Evolutionary conservation across 495 filamentous ascomycete species (phyloP), one percentile per base, ranked within the genome.

Genomic region (Hyaloscypha hepaticicola): DNA sequence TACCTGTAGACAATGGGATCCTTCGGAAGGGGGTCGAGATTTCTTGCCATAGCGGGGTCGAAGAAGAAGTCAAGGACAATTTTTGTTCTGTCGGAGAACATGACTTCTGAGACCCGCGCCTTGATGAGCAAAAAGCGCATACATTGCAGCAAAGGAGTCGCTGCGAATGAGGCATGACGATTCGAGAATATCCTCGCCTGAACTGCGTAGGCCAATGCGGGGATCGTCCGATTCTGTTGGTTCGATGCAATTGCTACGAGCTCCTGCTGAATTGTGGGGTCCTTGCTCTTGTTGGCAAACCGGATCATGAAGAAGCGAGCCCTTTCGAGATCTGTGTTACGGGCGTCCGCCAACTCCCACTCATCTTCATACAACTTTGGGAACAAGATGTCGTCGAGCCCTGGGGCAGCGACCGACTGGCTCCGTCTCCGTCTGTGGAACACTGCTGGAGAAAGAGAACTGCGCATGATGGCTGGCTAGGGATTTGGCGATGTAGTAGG

Each of bases 101-200:
- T 67, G 38, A 52, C 57, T 26, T 72, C 69, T 45, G 72, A 68
- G 3, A 75, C 63, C 12, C 65, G 62, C 19, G 69, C 68, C 65
- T 75, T 76, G 71, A 77, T 68, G 8, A 76, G 68, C 55, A 77
- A 67, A 57, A 75, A 77, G 56, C 75, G 74, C 45, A 75, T 69
- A 25, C 72, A 69, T 64, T 77, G 75, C 24, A 76, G 64, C 27
- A 77, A 34, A 5, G 74, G 75, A 4, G 74, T 72, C 16, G 69
- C 61, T 34, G 55, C 48, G 41, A 77, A 77, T 1, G 71, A 65
- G 61, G 71, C 66, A 49, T 77, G 75, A 22, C 72, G 67, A 64
- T 72, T 66, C 8, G 67, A 67, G 50, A 71, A 77, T 24, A 77
- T 65, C 25, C 66, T 51, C 27, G 56, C 61, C 64, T 73, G 70